Evolutionary conservation across 2,329 filamentous ascomycete genomes (phyloP).

Genomic region (Aspergillus sp.): DNA sequence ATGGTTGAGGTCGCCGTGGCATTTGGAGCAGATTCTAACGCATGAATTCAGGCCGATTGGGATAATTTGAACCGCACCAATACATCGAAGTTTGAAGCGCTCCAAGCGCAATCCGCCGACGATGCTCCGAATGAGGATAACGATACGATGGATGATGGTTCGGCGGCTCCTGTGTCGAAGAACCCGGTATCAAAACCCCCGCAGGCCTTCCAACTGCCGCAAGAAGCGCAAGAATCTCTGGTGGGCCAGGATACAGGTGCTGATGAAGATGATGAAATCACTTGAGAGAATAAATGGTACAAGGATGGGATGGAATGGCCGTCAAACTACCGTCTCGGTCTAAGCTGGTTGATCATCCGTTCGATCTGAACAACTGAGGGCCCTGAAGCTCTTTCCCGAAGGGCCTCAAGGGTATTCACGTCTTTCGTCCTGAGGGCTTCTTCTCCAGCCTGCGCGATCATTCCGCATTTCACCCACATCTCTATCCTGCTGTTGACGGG

Average conservation of each 20-base stretch:
- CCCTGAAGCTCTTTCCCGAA: slow-evolving; percentile 65
- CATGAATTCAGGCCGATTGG: slow-evolving; percentile 26
- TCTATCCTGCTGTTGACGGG: slow-evolving; percentile 61
- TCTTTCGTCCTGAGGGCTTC: slow-evolving; percentile 81
- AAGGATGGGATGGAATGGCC: slow-evolving; percentile 1
- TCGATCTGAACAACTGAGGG: slow-evolving; percentile 71
- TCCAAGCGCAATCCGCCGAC: slow-evolving; percentile 43
- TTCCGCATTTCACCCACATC: slow-evolving; percentile 95
- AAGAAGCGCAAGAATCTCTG: slow-evolving; percentile 9
- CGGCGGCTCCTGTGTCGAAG: slow-evolving; percentile 12
- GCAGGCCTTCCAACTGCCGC: slow-evolving; percentile 2
- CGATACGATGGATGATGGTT: slow-evolving; percentile 24
- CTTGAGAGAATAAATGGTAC: slow-evolving; percentile 19
- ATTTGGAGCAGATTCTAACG: neutral
- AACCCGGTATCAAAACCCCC: slow-evolving; percentile 7
- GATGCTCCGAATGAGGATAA: slow-evolving; percentile 36
- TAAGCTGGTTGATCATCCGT: slow-evolving; percentile 54
- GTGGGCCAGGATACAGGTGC: slow-evolving; percentile 18
- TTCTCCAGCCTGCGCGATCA: slow-evolving; percentile 80
- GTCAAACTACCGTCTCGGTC: slow-evolving; percentile 33
- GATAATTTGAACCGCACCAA: slow-evolving; percentile 31
- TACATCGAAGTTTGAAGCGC: slow-evolving; percentile 17
- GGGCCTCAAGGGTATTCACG: slow-evolving; percentile 59
- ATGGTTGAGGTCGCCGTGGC: slow-evolving; percentile 8
- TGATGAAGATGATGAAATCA: slow-evolving; percentile 37